Evolutionary conservation across 164 flowering plant species (phyloP), one percentile per base, ranked within the genome.

Genomic region (Sedum album): DNA sequence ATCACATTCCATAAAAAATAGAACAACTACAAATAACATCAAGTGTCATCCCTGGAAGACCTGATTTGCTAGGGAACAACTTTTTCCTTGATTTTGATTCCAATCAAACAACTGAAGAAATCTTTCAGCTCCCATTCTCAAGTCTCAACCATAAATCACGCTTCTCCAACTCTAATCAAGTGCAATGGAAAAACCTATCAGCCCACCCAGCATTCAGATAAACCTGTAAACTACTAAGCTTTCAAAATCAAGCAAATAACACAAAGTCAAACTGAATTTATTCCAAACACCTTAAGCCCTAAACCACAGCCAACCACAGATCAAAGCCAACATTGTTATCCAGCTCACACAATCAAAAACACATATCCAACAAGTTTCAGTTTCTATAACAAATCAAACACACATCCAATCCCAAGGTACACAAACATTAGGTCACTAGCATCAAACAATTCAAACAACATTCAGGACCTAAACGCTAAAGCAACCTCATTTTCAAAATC

Each of bases 41-140:
- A 17, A 44, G 1, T 44, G 48, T 0, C 18, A 25, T 85, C 86
- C 97, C 94, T 72, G 87, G 81, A 63, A 79, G 68, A 71, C 86
- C 89, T 39, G 88, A 81, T 70, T 86, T 89, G 83, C 73, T 80
- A 17, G 95, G 77, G 73, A 87, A 91, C 46, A 94, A 74, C 77
- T 89, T 94, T 82, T 94, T 94, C 69, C 93, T 72, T 35, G 98
- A 89, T 73, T 88, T 91, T 17, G 82, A 82, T 84, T 89, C 97
- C 98, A 91, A 73, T 94, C 98, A 77, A 94, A 94, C 65, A 94
- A 69, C 75, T 94, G 93, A 67, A 89, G 78, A 65, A 94, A 89
- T 25, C 78, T 90, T 42, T 90, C 90, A 51, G 70, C 72, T 36
- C 86, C 87, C 91, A 90, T 88, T 67, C 71, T 65, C n/a, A 57